These are phyloP conservation scores for Cryptococcus sp. DNA, from an alignment of 1,284 basidiomycete species.

Conservation along the genomic window DNA sequence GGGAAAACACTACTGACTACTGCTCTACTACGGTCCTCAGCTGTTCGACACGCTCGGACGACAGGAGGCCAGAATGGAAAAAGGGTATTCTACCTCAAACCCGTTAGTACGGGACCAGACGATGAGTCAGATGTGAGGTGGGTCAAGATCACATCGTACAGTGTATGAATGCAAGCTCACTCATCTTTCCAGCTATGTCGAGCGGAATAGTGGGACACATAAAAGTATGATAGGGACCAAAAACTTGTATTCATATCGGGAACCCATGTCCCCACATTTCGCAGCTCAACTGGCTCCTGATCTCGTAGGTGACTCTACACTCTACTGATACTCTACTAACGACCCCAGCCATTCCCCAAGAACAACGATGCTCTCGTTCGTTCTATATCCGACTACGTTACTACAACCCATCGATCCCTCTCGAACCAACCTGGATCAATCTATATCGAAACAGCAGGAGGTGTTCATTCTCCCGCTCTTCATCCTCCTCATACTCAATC, in stretches of 20 bases:
- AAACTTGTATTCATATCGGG: slow-evolving; percentile 77
- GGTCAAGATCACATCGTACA: slow-evolving; percentile 27
- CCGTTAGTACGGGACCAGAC: slow-evolving; percentile 79
- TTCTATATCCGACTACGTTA: slow-evolving; percentile 57
- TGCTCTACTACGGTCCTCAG: slow-evolving; percentile 72
- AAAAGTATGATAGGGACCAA: slow-evolving; percentile 55
- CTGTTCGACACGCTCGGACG: slow-evolving; percentile 31
- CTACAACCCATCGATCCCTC: slow-evolving; percentile 51
- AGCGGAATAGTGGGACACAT: slow-evolving; percentile 54
- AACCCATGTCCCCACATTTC: slow-evolving; percentile 90
- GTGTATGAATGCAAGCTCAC: slow-evolving; percentile 1
- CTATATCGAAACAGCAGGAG: slow-evolving; percentile 93
- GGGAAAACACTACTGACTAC: slow-evolving; percentile 87
- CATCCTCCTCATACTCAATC: slow-evolving; percentile 76
- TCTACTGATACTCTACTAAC: slow-evolving; percentile 31
- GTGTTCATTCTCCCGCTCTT: slow-evolving; percentile 89
- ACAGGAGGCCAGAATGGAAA: slow-evolving; percentile 39
- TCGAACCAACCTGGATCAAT: slow-evolving; percentile 56
- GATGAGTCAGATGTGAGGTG: slow-evolving; percentile 77
- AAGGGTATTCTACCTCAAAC: slow-evolving; percentile 77
- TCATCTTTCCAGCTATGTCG: slow-evolving; percentile 59
- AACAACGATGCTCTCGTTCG: slow-evolving; percentile 63
- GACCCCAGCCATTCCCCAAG: slow-evolving; percentile 30
- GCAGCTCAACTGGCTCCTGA: slow-evolving; percentile 64
- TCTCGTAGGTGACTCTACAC: slow-evolving; percentile 34